Evolutionary conservation across 768 basidiomycete genomes (phyloP).

Genomic region (Phlebiopsis gigantea): DNA sequence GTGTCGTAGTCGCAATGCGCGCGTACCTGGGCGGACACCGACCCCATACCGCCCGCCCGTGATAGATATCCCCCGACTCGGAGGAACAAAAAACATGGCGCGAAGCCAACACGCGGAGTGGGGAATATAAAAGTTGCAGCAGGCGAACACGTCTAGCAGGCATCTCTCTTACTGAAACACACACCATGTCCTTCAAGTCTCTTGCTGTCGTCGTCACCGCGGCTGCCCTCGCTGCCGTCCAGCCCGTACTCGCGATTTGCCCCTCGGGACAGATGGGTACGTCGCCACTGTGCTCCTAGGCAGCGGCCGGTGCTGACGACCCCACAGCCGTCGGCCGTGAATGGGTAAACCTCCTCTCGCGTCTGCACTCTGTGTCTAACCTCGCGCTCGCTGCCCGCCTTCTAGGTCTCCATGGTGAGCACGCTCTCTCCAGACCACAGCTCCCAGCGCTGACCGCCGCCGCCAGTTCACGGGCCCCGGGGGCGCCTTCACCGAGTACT

Average conservation of each 20-base stretch:
- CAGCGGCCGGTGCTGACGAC: not conserved
- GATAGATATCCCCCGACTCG: too few species aligned
- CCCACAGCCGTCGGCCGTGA: not conserved
- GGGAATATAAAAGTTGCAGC: too few species aligned
- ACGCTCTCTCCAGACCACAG: not conserved
- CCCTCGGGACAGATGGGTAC: not conserved
- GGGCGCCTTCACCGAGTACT: conserved; percentile 1
- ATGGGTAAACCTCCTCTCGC: not conserved
- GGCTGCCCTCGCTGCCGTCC: not conserved
- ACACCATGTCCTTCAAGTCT: not conserved
- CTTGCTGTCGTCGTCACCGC: not conserved
- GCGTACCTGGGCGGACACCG: too few species aligned
- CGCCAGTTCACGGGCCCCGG: not conserved
- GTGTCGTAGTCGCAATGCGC: too few species aligned
- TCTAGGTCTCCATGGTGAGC: not conserved
- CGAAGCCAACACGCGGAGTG: too few species aligned
- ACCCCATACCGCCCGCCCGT: too few species aligned
- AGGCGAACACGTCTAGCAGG: too few species aligned
- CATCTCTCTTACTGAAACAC: too few species aligned
- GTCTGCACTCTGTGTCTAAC: not conserved
- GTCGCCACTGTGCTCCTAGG: not conserved
- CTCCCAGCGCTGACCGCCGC: not conserved
- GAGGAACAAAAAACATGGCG: too few species aligned
- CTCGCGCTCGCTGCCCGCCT: not conserved
- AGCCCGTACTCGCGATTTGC: not conserved